Base-by-base conservation (phyloP, 768 basidiomycete species). In the Suillus alpinus region DNA sequence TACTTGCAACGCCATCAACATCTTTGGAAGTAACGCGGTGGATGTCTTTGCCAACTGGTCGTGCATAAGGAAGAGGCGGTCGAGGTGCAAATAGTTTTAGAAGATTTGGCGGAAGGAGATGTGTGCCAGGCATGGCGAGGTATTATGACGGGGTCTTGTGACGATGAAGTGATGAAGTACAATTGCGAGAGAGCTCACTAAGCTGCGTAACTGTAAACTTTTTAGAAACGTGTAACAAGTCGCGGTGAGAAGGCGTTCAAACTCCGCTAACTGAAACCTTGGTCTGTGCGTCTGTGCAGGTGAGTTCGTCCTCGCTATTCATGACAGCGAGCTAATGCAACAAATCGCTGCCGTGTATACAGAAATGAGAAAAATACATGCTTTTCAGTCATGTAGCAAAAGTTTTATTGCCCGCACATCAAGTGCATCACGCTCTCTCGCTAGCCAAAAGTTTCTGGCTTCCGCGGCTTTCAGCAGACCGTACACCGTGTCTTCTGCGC, bases 51-150 rank as follows among this genome's bases (percentile, higher is more conserved):
- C 91, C 94, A 37, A 93, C 81, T 0, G 96, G 95, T 9, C 94
- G 88, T 34, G 87, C 69, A 71, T 94, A 98, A 0, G 91, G 90
- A 4, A 98, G 83, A 3, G 89, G 91, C 1, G 96, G 94, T 7
- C 97, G 87, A 4, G 97, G 95, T 0, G 94, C 89, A 73, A 98
- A 99, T 66, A 98, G 89, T 73, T 96, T 95, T 74, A 98, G 87
- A 57, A 99, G 85, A 76, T 98, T 97, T 3, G 94, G 94, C 4
- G 96, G 96, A 26, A 99, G 84, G 26, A 95, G 81, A 77, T 95
- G 92, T 4, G 93, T 94, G 52, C 90, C 91, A 10, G 80, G 81
- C 80, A 81, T 81, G 62, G 53, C 52, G 41, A 43, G 20, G 6
- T 52, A 53, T 16, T 37, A 37, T 10, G 36, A 37, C 23, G 23